A percentile compares a stretch with the other conserved stretches of the same genome.
These are phyloP conservation scores for Lachancea waltii DNA, from an alignment of 805 yeast genomes.

Conservation along the genomic window DNA sequence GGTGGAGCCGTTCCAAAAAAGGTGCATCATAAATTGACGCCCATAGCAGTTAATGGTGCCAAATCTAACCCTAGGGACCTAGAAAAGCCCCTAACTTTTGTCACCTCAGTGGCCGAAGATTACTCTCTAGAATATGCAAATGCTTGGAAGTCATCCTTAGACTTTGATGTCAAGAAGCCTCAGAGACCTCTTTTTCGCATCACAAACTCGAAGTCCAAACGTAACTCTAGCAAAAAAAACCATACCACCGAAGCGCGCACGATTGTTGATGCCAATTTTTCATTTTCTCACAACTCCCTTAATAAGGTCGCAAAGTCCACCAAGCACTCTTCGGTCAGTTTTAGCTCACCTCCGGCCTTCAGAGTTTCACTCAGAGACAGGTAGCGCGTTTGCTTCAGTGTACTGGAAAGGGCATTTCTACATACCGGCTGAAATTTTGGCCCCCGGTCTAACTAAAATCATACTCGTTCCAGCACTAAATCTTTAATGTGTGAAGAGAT, in stretches of 20 bases:
- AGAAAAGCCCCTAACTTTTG: slow-evolving; percentile 5
- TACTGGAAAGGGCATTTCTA: too few relatives aligned
- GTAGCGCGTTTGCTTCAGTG: too few relatives aligned
- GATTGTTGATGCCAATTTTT: slow-evolving; percentile 3
- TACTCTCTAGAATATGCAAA: slow-evolving; percentile 8
- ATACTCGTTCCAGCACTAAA: too few relatives aligned
- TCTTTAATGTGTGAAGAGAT: too few relatives aligned
- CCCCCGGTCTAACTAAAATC: too few relatives aligned
- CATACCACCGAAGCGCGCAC: neutral
- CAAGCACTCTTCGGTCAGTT: slow-evolving; percentile 9
- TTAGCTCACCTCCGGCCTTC: slow-evolving; percentile 21
- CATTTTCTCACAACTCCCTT: slow-evolving; percentile 5
- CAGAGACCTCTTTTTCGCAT: slow-evolving; percentile 8
- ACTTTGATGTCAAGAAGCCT: slow-evolving; percentile 7
- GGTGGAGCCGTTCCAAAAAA: too few relatives aligned
- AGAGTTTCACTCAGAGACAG: slow-evolving; percentile 18
- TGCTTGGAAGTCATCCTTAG: slow-evolving; percentile 7
- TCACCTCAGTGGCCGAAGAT: slow-evolving; percentile 1
- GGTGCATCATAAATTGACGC: too few relatives aligned
- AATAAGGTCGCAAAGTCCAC: slow-evolving; percentile 9
- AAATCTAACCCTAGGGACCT: neutral
- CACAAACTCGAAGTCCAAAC: neutral
- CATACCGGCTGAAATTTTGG: too few relatives aligned
- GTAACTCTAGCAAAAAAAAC: neutral
- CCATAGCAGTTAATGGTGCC: too few relatives aligned